phyloP scores from a whole-genome alignment of 2,329 filamentous ascomycete genomes.

The Dothideomycetes sp. region DNA sequence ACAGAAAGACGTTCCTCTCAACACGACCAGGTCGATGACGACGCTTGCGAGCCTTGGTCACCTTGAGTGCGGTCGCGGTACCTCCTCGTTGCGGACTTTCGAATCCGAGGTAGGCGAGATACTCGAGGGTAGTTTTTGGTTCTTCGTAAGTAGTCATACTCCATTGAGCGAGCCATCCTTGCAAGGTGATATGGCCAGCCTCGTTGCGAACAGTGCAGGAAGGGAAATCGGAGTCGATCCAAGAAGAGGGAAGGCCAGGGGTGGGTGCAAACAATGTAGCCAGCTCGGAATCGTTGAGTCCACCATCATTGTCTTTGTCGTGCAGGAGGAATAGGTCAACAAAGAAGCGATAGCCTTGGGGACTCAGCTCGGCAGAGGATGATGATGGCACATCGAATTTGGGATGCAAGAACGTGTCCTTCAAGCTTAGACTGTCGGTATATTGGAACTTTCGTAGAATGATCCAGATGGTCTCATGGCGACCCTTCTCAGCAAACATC shows the following conservation, averaged over 20 bases:
- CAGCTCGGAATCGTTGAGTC: conserved; percentile 77
- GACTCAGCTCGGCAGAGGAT: conserved; percentile 86
- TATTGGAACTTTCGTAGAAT: conserved; percentile 93
- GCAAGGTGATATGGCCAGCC: conserved; percentile 86
- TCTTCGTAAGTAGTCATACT: conserved; percentile 98
- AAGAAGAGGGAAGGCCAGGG: conserved; percentile 76
- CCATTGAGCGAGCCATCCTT: conserved; percentile 98
- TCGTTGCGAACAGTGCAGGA: conserved; percentile 92
- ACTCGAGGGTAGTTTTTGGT: conserved; percentile 88
- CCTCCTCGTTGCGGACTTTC: conserved; percentile 67
- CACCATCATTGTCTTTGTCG: conserved; percentile 95
- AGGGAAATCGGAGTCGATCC: conserved; percentile 82
- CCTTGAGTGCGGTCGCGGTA: conserved; percentile 76
- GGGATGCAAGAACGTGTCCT: conserved; percentile 83
- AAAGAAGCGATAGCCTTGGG: conserved; percentile 92
- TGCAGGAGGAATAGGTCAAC: conserved; percentile 92
- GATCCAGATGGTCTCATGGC: conserved; percentile 97
- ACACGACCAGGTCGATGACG: conserved; percentile 73
- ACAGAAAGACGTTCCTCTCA: conserved; percentile 87
- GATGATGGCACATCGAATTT: conserved; percentile 91
- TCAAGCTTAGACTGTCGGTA: conserved; percentile 85
- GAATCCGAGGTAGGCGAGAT: conserved; percentile 92
- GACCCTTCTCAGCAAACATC: conserved; percentile 91
- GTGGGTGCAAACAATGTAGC: conserved; percentile 85
- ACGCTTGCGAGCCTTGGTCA: conserved; percentile 84